Conservation (phyloP, 345 rosid species). For the Dimocarpus longan region DNA sequence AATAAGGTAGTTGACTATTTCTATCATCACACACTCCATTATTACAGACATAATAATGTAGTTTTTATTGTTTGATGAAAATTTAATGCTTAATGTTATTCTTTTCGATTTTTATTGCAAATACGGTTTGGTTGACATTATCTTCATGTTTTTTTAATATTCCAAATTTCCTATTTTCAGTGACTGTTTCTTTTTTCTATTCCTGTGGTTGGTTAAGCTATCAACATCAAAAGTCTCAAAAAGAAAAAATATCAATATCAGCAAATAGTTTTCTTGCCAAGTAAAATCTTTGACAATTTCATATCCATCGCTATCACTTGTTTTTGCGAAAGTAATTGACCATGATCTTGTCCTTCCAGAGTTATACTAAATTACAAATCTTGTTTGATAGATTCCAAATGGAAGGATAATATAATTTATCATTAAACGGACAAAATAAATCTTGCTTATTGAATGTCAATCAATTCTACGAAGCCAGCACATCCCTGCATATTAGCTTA, state of each 20-base stretch:
- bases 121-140: not conserved
- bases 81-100: not conserved
- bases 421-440: not conserved
- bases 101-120: not conserved
- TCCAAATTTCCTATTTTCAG: not conserved
- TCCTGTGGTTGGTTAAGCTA: not conserved
- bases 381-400: not conserved
- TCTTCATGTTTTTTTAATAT: not conserved
- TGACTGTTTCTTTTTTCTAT: not conserved
- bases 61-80: not conserved
- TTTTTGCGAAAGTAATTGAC: not conserved
- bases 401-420: too few relatives aligned
- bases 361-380: too few relatives aligned
- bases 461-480: too few relatives aligned
- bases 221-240: not conserved
- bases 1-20: not conserved
- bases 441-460: too few relatives aligned
- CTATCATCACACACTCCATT: too few relatives aligned
- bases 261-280: not conserved
- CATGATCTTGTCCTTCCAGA: not conserved
- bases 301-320: not conserved
- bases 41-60: too few relatives aligned
- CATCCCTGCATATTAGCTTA: too few relatives aligned
- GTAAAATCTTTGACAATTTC: not conserved
- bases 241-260: too few relatives aligned